Conservation (phyloP, 2,329 filamentous ascomycete genomes). For the Aspergillus tamarii region DNA sequence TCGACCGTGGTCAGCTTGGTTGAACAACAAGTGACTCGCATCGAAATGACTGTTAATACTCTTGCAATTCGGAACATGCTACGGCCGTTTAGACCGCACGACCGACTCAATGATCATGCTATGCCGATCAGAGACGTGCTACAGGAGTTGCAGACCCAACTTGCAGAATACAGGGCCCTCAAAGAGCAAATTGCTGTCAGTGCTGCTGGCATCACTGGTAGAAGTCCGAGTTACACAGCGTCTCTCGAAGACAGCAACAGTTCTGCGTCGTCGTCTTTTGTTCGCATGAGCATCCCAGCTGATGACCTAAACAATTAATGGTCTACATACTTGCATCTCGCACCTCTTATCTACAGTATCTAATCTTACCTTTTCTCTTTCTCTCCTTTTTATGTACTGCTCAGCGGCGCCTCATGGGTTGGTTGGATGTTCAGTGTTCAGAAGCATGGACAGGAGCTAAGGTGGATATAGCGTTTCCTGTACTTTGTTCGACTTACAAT, state of each 20-base stretch:
- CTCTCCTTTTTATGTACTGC: constrained; percentile 15
- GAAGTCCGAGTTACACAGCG: constrained; percentile 18
- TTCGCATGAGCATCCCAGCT: constrained; percentile 24
- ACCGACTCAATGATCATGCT: constrained; percentile 70
- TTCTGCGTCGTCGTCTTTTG: constrained; percentile 34
- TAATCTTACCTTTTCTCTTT: constrained; percentile 12
- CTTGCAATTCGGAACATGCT: constrained; percentile 79
- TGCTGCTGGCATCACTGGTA: constrained; percentile 29
- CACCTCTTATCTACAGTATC: constrained; percentile 11
- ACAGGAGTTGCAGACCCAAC: constrained; percentile 43
- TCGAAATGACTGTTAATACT: constrained; percentile 87
- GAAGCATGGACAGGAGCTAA: constrained; percentile 34
- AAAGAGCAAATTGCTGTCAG: constrained; percentile 42
- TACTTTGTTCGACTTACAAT: constrained; percentile 16
- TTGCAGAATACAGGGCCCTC: constrained; percentile 45
- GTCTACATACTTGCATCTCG: not conserved
- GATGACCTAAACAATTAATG: constrained; percentile 22
- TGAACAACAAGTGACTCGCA: constrained; percentile 91
- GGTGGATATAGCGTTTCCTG: constrained; percentile 24
- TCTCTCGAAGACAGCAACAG: constrained; percentile 25
- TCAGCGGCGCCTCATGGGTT: constrained; percentile 30
- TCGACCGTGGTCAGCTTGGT: constrained; percentile 84
- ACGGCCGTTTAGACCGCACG: constrained; percentile 65
- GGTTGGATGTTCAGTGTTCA: constrained; percentile 23
- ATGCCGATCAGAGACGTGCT: constrained; percentile 74